A percentile compares a stretch with the other conserved stretches of the same genome.
Conservation (phyloP, 495 filamentous ascomycete genomes). For the Penicillium paxilli region DNA sequence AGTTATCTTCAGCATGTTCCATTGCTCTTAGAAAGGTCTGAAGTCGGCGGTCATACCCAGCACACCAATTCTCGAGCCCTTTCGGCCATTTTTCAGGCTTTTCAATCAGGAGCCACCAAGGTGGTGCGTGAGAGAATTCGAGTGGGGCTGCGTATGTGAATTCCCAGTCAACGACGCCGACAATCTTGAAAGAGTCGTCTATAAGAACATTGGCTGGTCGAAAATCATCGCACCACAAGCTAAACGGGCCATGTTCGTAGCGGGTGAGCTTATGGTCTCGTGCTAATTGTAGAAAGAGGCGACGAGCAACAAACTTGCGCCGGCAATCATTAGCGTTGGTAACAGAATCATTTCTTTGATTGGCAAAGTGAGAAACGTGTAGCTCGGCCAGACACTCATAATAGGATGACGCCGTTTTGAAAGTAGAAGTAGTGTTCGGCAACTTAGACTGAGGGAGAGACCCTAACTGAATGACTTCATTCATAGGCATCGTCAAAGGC, state of each 20-base stretch:
- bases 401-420: constrained; percentile 1
- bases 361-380: not conserved
- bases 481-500: constrained; percentile 9
- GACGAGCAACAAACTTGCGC: constrained; percentile 1
- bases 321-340: constrained; percentile 10
- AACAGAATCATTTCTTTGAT: constrained; percentile 7
- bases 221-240: not conserved
- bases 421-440: not conserved
- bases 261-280: not conserved
- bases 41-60: constrained; percentile 15
- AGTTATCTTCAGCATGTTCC: not conserved
- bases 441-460: constrained; percentile 5
- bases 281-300: not conserved
- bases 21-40: constrained; percentile 13
- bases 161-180: constrained; percentile 3
- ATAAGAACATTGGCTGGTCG: not conserved
- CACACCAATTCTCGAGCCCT: constrained; percentile 23
- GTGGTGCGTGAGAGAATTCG: not conserved
- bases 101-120: constrained; percentile 8
- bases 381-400: constrained; percentile 8
- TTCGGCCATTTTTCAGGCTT: constrained; percentile 1
- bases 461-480: constrained; percentile 3
- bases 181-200: not conserved
- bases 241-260: constrained; percentile 1
- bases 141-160: not conserved